Percentiles rank a stretch among this genome's conserved stretches.
phyloP scores from a whole-genome alignment of 2,329 filamentous ascomycete species.

The Aspergillus fijiensis region DNA sequence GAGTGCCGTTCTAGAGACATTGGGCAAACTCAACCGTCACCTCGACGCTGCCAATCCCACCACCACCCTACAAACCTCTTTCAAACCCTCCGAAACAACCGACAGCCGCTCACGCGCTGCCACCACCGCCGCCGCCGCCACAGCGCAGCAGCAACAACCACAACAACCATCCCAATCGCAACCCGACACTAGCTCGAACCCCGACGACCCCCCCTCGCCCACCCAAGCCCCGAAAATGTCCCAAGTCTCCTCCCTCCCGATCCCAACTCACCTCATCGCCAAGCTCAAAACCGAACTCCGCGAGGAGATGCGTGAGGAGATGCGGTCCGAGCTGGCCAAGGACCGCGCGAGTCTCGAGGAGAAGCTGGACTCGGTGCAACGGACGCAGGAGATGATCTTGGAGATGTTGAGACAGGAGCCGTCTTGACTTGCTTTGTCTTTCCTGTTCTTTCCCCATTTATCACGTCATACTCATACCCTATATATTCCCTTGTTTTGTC shows the following conservation, averaged over 20 bases:
- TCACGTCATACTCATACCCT: background rate
- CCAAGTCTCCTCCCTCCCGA: background rate
- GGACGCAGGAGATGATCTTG: slow-evolving; percentile 43
- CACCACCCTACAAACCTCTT: slow-evolving; percentile 17
- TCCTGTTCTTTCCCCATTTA: background rate
- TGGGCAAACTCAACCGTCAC: slow-evolving; percentile 39
- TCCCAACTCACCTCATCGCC: slow-evolving; percentile 16
- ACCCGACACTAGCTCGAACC: background rate
- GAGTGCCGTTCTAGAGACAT: slow-evolving; percentile 36
- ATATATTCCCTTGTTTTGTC: background rate
- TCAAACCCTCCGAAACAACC: background rate
- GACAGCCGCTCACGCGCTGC: background rate
- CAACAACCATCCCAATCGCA: background rate
- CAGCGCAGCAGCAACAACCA: background rate
- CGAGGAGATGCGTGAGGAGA: slow-evolving; percentile 33
- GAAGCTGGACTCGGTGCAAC: slow-evolving; percentile 39
- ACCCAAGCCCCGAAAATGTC: background rate
- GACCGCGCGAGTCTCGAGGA: slow-evolving; percentile 35
- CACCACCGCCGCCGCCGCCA: too few relatives aligned
- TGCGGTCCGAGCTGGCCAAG: slow-evolving; percentile 35
- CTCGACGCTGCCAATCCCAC: slow-evolving; percentile 29
- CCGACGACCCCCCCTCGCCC: background rate
- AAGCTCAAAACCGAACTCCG: slow-evolving; percentile 35
- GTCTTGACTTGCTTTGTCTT: slow-evolving; percentile 20
- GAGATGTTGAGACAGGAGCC: slow-evolving; percentile 41